These are phyloP conservation scores for Aspergillus nidulans DNA, from an alignment of 495 filamentous ascomycete species.

Conservation along the genomic window DNA sequence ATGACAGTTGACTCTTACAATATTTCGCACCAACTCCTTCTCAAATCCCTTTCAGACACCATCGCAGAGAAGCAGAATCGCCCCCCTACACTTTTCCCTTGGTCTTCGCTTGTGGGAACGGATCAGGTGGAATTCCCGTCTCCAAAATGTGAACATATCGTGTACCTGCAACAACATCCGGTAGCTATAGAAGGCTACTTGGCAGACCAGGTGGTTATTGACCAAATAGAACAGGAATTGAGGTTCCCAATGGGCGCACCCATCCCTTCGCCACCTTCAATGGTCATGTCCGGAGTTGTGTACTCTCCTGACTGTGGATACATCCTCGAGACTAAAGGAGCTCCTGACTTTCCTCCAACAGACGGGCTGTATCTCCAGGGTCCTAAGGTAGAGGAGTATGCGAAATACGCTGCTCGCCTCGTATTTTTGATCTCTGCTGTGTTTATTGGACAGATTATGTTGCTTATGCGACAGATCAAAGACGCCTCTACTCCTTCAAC, in stretches of 20 bases:
- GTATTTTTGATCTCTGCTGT: slow-evolving; percentile 62
- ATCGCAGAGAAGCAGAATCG: slow-evolving; percentile 56
- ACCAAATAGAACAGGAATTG: slow-evolving; percentile 76
- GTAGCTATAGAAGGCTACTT: slow-evolving; percentile 33
- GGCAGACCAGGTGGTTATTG: slow-evolving; percentile 42
- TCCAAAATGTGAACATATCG: slow-evolving; percentile 82
- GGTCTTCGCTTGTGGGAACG: slow-evolving; percentile 56
- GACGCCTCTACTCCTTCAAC: slow-evolving; percentile 94
- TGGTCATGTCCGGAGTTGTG: slow-evolving; percentile 77
- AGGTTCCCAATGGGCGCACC: slow-evolving; percentile 81
- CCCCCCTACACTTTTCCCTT: slow-evolving; percentile 52
- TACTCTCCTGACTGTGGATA: slow-evolving; percentile 95
- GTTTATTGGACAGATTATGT: slow-evolving; percentile 63
- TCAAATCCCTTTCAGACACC: slow-evolving; percentile 62
- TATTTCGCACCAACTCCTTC: slow-evolving; percentile 61
- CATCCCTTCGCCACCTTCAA: slow-evolving; percentile 57
- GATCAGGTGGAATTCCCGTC: slow-evolving; percentile 54
- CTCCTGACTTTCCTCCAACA: slow-evolving; percentile 61
- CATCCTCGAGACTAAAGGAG: slow-evolving; percentile 82
- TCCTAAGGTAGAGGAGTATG: slow-evolving; percentile 71
- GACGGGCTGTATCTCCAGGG: slow-evolving; percentile 68
- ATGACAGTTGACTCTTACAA: slow-evolving; percentile 62
- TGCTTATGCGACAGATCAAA: slow-evolving; percentile 81
- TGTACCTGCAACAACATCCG: slow-evolving; percentile 81
- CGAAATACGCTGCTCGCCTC: slow-evolving; percentile 60